Evolutionary conservation across 2,329 filamentous ascomycete genomes (phyloP).

Genomic region (Huntiella omanensis): DNA sequence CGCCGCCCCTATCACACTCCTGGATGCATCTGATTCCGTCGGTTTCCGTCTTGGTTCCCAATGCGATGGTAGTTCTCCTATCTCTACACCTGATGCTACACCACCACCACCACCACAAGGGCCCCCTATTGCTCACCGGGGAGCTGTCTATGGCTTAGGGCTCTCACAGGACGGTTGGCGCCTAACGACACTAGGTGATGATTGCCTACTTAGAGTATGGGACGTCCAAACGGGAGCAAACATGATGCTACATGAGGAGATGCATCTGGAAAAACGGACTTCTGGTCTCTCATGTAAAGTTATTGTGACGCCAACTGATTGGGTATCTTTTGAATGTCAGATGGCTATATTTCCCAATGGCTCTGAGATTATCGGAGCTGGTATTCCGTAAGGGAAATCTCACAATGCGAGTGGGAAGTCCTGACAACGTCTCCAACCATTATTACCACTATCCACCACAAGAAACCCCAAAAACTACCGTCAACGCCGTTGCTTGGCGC

Average conservation of each 20-base stretch:
- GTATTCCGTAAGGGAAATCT: constrained; percentile 65
- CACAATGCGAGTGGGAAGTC: constrained; percentile 50
- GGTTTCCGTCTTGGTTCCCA: constrained; percentile 35
- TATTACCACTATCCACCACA: too few relatives aligned
- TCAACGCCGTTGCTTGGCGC: constrained; percentile 60
- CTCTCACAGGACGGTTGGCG: constrained; percentile 69
- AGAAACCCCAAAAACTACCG: constrained; percentile 22
- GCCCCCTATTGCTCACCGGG: constrained; percentile 50
- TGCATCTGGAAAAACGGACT: constrained; percentile 30
- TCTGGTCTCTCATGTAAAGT: neutral
- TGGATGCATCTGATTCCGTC: constrained; percentile 69
- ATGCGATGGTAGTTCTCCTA: constrained; percentile 17
- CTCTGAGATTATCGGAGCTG: constrained; percentile 60
- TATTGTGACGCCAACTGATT: constrained; percentile 36
- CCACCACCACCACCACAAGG: constrained; percentile 24
- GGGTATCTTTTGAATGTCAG: constrained; percentile 39
- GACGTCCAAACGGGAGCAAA: constrained; percentile 64
- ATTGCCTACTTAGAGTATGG: constrained; percentile 75
- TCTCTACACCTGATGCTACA: constrained; percentile 17
- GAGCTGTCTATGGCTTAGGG: constrained; percentile 63
- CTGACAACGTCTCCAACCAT: constrained; percentile 14
- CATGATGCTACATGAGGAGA: constrained; percentile 63
- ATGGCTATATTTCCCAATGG: constrained; percentile 68
- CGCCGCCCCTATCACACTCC: constrained; percentile 52
- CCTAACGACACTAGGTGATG: constrained; percentile 65